Percentiles rank a stretch among this genome's conserved stretches.
Conservation (phyloP, 495 filamentous ascomycete species). For the Durotheca rogersii region DNA sequence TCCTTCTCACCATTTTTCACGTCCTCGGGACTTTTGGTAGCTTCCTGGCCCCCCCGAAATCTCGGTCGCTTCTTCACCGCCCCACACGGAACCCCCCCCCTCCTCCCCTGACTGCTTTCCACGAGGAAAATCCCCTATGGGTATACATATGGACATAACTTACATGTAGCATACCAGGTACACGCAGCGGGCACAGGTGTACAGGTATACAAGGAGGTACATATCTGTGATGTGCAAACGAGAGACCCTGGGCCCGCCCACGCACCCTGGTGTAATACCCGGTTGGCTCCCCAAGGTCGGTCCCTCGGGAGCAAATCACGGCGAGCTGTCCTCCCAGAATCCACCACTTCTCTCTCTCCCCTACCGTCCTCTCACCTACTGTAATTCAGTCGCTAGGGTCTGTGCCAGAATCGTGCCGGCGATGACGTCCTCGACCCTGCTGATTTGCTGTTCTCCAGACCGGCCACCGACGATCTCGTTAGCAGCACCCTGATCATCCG, state of each 20-base stretch:
- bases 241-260: not conserved
- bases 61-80: slow-evolving; percentile 14
- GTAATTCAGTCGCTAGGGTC: not conserved
- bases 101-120: no score
- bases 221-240: no score
- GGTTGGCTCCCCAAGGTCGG: slow-evolving; percentile 15
- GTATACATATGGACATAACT: no score
- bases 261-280: not conserved
- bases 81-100: not conserved
- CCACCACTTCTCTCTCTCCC: no score
- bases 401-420: slow-evolving; percentile 8
- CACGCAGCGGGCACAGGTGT: no score
- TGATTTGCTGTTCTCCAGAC: slow-evolving; percentile 15
- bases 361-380: no score
- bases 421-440: not conserved
- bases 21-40: slow-evolving; percentile 3
- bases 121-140: no score
- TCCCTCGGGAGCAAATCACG: slow-evolving; percentile 9
- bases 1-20: no score
- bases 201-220: no score
- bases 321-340: no score
- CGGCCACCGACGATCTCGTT: slow-evolving; percentile 32
- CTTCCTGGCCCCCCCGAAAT: not conserved
- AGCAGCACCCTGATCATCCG: no score
- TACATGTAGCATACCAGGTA: no score